These are phyloP conservation scores for Cordyceps cicadae DNA, from an alignment of 2,329 filamentous ascomycete genomes.

Conservation along the genomic window DNA sequence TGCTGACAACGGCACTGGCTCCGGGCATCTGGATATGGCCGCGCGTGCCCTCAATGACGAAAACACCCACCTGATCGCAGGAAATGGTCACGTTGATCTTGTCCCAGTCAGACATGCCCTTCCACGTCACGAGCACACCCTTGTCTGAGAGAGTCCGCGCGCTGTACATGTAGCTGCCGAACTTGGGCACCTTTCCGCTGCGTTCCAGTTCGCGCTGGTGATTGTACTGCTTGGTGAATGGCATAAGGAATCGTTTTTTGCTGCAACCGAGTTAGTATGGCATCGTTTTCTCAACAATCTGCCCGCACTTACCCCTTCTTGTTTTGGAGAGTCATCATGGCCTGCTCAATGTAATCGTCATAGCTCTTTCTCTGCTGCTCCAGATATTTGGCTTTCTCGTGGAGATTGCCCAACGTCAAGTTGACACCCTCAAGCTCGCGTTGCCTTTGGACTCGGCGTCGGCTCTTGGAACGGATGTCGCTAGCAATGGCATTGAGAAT, in stretches of 20 bases:
- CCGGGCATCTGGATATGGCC: constrained; percentile 95
- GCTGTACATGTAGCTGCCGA: constrained; percentile 96
- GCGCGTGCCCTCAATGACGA: constrained; percentile 81
- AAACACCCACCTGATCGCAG: constrained; percentile 88
- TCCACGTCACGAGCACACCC: constrained; percentile 89
- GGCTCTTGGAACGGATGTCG: constrained; percentile 95
- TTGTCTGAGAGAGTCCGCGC: constrained; percentile 83
- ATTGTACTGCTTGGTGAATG: constrained; percentile 98
- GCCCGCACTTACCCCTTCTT: constrained; percentile 66
- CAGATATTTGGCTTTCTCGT: constrained; percentile 83
- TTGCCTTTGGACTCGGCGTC: constrained; percentile 81
- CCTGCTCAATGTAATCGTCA: constrained; percentile 98
- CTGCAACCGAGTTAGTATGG: constrained; percentile 30
- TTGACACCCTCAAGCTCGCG: constrained; percentile 81
- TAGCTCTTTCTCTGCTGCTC: constrained; percentile 96
- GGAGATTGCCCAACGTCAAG: constrained; percentile 64
- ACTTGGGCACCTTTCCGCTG: constrained; percentile 88
- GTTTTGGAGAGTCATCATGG: constrained; percentile 92
- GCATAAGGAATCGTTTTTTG: constrained; percentile 87
- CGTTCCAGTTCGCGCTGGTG: constrained; percentile 93
- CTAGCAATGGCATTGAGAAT: constrained; percentile 94
- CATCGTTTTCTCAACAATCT: background rate
- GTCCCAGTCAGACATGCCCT: constrained; percentile 77
- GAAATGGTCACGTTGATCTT: constrained; percentile 91
- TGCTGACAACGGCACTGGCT: constrained; percentile 76